Conservation (phyloP, 768 basidiomycete species). For the Phanerochaete sordida region DNA sequence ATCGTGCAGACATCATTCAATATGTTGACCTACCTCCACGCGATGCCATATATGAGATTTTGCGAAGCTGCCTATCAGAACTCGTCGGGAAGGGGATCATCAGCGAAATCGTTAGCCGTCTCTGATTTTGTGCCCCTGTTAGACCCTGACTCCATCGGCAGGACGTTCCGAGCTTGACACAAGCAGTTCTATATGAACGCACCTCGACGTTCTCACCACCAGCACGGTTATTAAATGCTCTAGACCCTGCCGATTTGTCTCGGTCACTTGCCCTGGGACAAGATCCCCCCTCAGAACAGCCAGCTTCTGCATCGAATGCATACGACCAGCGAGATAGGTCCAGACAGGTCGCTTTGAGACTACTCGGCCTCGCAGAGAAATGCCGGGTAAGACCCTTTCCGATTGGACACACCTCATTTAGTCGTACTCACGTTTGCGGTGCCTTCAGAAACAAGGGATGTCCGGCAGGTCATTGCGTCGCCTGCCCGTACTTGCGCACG, state of each 20-base stretch:
- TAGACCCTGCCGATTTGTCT: background rate
- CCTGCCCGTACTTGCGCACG: constrained; percentile 91
- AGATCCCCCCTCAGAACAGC: background rate
- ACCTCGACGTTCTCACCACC: background rate
- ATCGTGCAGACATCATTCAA: constrained; percentile 95
- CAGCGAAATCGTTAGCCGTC: constrained; percentile 48
- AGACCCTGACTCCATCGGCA: background rate
- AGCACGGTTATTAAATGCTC: no score
- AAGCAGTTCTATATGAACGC: background rate
- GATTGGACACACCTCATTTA: background rate
- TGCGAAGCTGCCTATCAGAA: constrained; percentile 78
- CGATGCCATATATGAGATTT: constrained; percentile 91
- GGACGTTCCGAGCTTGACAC: background rate
- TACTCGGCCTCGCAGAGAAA: constrained; percentile 66
- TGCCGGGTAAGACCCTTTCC: constrained; percentile 62
- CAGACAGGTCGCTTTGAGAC: constrained; percentile 49
- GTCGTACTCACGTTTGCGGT: background rate
- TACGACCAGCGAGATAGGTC: constrained; percentile 43
- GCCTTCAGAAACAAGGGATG: constrained; percentile 62
- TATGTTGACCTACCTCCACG: constrained; percentile 89
- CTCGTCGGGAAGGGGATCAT: constrained; percentile 75
- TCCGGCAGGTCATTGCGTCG: constrained; percentile 91
- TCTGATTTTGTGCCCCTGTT: background rate
- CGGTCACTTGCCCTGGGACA: background rate
- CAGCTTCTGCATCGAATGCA: background rate